phyloP scores from a whole-genome alignment of 768 basidiomycete genomes.

The Neoboletus subvelutipes region DNA sequence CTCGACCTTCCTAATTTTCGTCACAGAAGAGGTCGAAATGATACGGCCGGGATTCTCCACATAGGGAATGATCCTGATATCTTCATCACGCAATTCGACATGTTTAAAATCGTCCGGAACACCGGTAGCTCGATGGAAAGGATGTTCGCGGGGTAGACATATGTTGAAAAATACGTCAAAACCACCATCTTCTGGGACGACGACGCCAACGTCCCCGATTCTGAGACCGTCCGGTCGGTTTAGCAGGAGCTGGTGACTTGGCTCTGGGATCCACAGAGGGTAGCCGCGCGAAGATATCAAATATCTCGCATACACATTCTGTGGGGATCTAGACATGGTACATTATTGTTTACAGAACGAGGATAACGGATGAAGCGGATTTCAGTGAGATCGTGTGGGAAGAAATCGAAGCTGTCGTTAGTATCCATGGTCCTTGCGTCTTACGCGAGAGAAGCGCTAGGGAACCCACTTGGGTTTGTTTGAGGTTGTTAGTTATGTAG shows the following conservation, averaged over 20 bases:
- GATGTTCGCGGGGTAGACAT: conserved; percentile 32
- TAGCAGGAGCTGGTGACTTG: conserved; percentile 19
- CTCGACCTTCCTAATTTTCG: not conserved
- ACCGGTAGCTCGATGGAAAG: conserved; percentile 4
- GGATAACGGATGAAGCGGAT: no score
- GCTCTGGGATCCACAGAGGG: conserved; percentile 36
- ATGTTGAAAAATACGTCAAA: conserved; percentile 41
- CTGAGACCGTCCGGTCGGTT: conserved; percentile 26
- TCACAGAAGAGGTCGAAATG: conserved; percentile 6
- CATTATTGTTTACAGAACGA: not conserved
- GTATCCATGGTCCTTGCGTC: no score
- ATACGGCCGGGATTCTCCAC: conserved; percentile 2
- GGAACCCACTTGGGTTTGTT: not conserved
- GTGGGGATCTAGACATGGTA: conserved; percentile 5
- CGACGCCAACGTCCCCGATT: conserved; percentile 39
- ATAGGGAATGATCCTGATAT: not conserved
- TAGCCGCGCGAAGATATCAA: conserved; percentile 24
- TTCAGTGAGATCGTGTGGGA: no score
- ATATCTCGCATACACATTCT: conserved; percentile 18
- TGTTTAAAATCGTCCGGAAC: conserved; percentile 30
- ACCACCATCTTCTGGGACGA: conserved; percentile 29
- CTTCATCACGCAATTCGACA: conserved; percentile 8
- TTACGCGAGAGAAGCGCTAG: no score
- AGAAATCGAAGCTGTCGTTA: no score
- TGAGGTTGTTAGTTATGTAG: not conserved